Conservation (phyloP, 257 asterid species). For the Orobanche coerulescens region DNA sequence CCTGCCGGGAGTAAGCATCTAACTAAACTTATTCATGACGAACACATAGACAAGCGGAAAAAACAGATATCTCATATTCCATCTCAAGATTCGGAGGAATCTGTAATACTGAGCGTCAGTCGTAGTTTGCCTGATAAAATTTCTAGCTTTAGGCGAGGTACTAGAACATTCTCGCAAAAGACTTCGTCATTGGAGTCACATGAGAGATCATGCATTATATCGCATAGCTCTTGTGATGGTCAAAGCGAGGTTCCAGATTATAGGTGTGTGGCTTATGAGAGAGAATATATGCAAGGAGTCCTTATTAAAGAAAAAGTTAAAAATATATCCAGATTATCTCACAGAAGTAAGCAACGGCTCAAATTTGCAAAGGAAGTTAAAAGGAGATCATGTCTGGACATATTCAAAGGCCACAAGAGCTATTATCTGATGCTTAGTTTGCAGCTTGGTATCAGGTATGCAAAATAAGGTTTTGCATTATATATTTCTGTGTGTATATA, state of each 20-base stretch:
- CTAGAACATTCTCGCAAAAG: constrained; percentile 40
- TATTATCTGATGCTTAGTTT: constrained; percentile 80
- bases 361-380: constrained; percentile 56
- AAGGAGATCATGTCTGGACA: constrained; percentile 37
- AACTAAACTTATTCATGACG: constrained; percentile 35
- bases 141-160: constrained; percentile 40
- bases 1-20: constrained; percentile 54
- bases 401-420: constrained; percentile 65
- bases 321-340: constrained; percentile 38
- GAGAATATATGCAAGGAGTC: constrained; percentile 98
- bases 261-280: constrained; percentile 56
- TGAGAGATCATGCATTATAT: constrained; percentile 39
- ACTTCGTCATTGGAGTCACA: constrained; percentile 24
- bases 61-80: constrained; percentile 34
- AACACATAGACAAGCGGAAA: constrained; percentile 35
- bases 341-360: constrained; percentile 41
- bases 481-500: neutral
- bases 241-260: constrained; percentile 38
- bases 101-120: constrained; percentile 34
- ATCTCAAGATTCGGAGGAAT: constrained; percentile 34
- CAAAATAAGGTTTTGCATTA: constrained; percentile 4
- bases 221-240: constrained; percentile 43
- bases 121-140: constrained; percentile 57
- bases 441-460: constrained; percentile 95
- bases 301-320: constrained; percentile 65